A percentile compares a stretch with the other conserved stretches of the same genome.
Evolutionary conservation across 2,329 filamentous ascomycete species (phyloP).

Genomic region (Pestalotiopsis sp.): DNA sequence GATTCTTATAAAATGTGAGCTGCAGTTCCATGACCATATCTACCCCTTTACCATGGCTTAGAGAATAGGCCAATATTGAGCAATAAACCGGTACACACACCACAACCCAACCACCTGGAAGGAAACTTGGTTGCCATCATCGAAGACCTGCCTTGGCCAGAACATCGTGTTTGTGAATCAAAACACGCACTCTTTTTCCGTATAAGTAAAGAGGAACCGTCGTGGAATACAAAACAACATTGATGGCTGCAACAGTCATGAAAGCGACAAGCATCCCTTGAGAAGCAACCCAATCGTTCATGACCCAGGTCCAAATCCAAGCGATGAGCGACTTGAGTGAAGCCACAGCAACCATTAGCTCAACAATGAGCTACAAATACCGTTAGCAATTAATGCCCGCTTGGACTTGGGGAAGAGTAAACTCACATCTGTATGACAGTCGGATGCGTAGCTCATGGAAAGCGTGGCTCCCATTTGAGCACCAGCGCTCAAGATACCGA

Average conservation of each 20-base stretch:
- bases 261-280: background rate
- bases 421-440: slow-evolving; percentile 5
- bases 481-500: background rate
- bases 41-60: too few relatives aligned
- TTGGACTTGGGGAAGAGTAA: background rate
- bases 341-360: slow-evolving; percentile 4
- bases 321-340: slow-evolving; percentile 7
- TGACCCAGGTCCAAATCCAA: slow-evolving; percentile 5
- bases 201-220: background rate
- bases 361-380: background rate
- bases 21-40: too few relatives aligned
- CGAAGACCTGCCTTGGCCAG: background rate
- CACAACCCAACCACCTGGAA: too few relatives aligned
- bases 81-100: too few relatives aligned
- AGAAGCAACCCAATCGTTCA: slow-evolving; percentile 1
- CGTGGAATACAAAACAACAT: background rate
- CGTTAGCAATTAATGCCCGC: background rate
- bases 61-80: too few relatives aligned
- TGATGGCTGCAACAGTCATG: slow-evolving; percentile 1
- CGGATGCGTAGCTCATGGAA: slow-evolving; percentile 2
- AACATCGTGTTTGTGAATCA: background rate
- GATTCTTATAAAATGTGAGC: too few relatives aligned
- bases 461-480: background rate
- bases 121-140: background rate
- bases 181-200: background rate